Evolutionary conservation across 140 eudicot genomes (phyloP), one percentile per base, ranked within the genome.

Genomic region (Oenanthe javanica): DNA sequence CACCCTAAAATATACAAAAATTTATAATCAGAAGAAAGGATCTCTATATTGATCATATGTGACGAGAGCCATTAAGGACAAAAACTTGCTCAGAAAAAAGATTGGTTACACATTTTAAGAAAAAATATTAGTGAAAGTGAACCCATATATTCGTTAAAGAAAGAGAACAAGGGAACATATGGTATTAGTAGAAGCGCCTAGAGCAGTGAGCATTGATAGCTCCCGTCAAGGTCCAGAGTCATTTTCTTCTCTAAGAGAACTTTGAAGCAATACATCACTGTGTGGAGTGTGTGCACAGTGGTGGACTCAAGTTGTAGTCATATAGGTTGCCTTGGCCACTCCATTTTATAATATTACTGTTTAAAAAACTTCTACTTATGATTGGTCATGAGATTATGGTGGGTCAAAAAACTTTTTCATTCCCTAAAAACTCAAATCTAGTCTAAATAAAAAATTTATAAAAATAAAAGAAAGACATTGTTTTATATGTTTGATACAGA

Each of bases 1-100:
- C 97, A 83, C 99, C 99, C 99, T 95, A 71, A 81, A 84, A 43
- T 76, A 52, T 9, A 79, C 31, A 76, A 55, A 72, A 40, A 42
- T 31, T 54, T 75, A 45, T 10, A 4, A 14, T 46, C 36, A 79
- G 77, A 48, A 51, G 9, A 13, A 50, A 23, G 15, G 51, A 15
- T 46, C 31, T 2, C 4, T 6, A 47, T 6, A n/a, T 63, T 6
- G 42, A 59, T 42, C 47, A 78, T 16, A 47, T 79, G 59, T 46
- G 77, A 74, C 10, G 16, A 72, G 49, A 72, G 49, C 76, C 12
- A 27, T 67, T 1, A 14, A 9, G 21, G 43, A 7, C 4, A n/a
- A 61, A 66, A 27, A 66, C 36, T 63, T 63, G 70, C 31, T 13
- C 38, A 1, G 3, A 31, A 27, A 67, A 13, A 27, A 10, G 72